Evolutionary conservation across 441 rosid species (phyloP).

Genomic region (Populus hybrid): DNA sequence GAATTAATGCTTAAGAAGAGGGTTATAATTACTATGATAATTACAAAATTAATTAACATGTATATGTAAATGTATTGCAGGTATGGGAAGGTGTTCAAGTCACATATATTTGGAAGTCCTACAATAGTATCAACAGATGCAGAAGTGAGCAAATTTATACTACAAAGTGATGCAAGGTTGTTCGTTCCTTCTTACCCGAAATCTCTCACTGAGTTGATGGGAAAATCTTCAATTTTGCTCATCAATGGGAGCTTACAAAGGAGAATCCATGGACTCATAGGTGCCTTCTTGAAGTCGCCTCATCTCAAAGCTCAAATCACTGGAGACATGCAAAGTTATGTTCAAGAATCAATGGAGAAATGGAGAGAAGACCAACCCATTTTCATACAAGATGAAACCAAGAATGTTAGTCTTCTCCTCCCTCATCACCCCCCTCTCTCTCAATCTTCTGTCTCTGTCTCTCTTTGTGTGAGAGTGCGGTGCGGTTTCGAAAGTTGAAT

Average conservation of each 20-base stretch:
- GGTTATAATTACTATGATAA: neutral
- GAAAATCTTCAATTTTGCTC: constrained; percentile 80
- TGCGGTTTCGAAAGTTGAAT: neutral
- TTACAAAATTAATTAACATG: neutral
- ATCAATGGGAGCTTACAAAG: constrained; percentile 85
- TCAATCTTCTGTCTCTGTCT: neutral
- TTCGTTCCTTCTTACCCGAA: constrained; percentile 93
- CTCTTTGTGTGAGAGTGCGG: neutral
- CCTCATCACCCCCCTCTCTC: neutral
- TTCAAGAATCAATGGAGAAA: constrained; percentile 63
- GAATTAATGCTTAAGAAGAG: neutral
- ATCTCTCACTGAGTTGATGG: constrained; percentile 92
- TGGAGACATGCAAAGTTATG: constrained; percentile 68
- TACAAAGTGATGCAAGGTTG: constrained; percentile 74
- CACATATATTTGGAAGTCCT: constrained; percentile 85
- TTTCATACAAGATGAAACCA: constrained; percentile 82
- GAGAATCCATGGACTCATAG: constrained; percentile 85
- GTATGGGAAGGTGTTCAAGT: constrained; percentile 93
- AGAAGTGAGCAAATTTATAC: constrained; percentile 75
- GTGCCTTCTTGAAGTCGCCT: constrained; percentile 80
- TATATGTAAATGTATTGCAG: constrained; percentile 25
- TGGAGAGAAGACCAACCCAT: constrained; percentile 68
- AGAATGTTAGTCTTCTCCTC: constrained; percentile 48
- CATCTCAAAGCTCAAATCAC: constrained; percentile 85
- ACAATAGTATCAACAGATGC: constrained; percentile 91